These are phyloP conservation scores for Cicer yamashitae DNA, from an alignment of 306 rosid genomes.

Conservation along the genomic window DNA sequence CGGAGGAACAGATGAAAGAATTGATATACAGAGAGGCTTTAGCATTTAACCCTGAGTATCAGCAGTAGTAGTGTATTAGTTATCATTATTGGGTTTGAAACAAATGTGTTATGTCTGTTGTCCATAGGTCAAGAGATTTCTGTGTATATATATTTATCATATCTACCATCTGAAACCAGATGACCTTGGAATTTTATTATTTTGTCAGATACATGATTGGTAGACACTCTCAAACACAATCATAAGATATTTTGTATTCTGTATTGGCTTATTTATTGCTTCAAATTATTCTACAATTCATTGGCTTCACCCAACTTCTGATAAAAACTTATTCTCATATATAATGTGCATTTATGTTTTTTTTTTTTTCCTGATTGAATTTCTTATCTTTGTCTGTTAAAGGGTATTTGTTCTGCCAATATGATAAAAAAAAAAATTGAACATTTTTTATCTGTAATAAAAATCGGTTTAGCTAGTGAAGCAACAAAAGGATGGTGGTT, in stretches of 20 bases:
- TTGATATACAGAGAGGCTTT: constrained; percentile 91
- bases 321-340: constrained; percentile 27
- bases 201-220: constrained; percentile 48
- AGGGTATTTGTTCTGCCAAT: background rate
- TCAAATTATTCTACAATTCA: constrained; percentile 46
- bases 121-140: constrained; percentile 56
- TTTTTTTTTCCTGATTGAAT: background rate
- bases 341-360: constrained; percentile 22
- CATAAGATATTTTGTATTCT: constrained; percentile 50
- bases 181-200: constrained; percentile 54
- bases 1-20: constrained; percentile 96
- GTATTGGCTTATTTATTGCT: constrained; percentile 42
- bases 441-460: background rate
- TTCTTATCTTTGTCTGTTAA: background rate
- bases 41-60: constrained; percentile 94
- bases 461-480: background rate
- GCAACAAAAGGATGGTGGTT: background rate
- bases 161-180: constrained; percentile 63
- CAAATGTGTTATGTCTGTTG: constrained; percentile 47
- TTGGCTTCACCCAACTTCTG: constrained; percentile 50
- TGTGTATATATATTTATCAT: constrained; percentile 55
- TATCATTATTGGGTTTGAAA: constrained; percentile 45
- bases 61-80: constrained; percentile 48
- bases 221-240: constrained; percentile 46
- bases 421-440: background rate